A percentile compares a stretch with the other conserved stretches of the same genome.
Evolutionary conservation across 75 land plant species (phyloP).

Genomic region (Selaginella moellendorffii): DNA sequence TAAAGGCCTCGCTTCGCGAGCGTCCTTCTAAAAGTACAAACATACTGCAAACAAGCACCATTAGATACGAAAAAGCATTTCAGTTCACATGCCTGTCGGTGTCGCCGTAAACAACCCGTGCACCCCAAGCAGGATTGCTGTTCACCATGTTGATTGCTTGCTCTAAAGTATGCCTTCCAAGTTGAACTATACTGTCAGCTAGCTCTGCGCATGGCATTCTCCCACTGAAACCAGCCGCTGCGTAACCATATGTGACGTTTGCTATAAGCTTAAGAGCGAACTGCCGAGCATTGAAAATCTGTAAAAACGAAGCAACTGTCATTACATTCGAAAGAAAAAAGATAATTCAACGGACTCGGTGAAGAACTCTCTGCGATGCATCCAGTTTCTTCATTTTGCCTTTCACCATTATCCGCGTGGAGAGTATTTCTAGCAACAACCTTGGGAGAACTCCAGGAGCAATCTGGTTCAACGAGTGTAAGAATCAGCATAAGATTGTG

Average conservation of each 20-base stretch:
- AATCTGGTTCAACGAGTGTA: constrained; percentile 28
- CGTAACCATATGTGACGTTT: constrained; percentile 97
- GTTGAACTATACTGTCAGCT: constrained; percentile 96
- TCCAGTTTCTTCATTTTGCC: constrained; percentile 67
- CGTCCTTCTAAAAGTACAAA: constrained; percentile 86
- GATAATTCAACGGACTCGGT: constrained; percentile 72
- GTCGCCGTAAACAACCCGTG: constrained; percentile 95
- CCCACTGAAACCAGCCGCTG: constrained; percentile 99
- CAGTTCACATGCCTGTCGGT: constrained; percentile 75
- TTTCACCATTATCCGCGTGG: constrained; percentile 93
- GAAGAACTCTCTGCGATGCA: constrained; percentile 57
- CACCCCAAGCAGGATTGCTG: constrained; percentile 52
- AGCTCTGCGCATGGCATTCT: constrained; percentile 99
- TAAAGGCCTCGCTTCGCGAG: constrained; percentile 50
- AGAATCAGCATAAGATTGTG: too few species aligned
- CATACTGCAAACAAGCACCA: constrained; percentile 44
- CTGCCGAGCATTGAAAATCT: constrained; percentile 88
- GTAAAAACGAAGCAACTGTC: too few species aligned
- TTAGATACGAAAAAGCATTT: neutral
- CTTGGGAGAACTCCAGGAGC: constrained; percentile 84
- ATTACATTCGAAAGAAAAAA: too few species aligned
- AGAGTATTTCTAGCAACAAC: constrained; percentile 67
- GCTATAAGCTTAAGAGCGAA: constrained; percentile 94
- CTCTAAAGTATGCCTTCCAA: constrained; percentile 90
- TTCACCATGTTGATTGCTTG: constrained; percentile 74